Evolutionary conservation across 495 filamentous ascomycete species (phyloP), one percentile per base, ranked within the genome.

Genomic region (Oidiodendron maius): DNA sequence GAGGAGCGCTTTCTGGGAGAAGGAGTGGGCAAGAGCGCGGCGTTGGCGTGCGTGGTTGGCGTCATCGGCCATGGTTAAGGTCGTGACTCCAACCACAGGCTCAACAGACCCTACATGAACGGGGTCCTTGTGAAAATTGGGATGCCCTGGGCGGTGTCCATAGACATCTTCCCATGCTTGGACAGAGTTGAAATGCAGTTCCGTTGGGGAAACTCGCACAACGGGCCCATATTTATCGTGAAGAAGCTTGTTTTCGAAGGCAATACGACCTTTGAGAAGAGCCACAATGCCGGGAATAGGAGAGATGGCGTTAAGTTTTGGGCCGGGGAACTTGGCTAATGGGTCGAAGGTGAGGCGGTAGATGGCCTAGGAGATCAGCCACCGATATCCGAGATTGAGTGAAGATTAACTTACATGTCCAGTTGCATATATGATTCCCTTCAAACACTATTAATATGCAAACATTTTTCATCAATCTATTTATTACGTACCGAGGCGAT

Each of bases 11-110:
- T 64, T 66, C 20, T 70, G 65, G 3, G 70, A 71, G 51, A 81
- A 79, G 0, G 72, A 72, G 41, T 74, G 69, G n/a, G 71, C 58
- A 3, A 78, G 56, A 1, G 71, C 51, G 15, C 69, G 64, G 4
- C 76, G 64, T 53, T 71, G 64, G 0, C 72, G 66, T 0, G 64
- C 56, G 48, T 81, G 77, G 12, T 64, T 57, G 0, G 52, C 56
- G 13, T 73, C 66, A 30, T 72, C 67, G 9, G 70, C 67, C 38
- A 50, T 56, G 17, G 52, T 48, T 12, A 51, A 20, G 4, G 40
- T 39, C 4, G 38, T 35, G n/a, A 43, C 23, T 8, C 37, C 47
- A 9, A 24, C 38, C 15, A 40, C 15, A 17, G 18, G 18, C 21
- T 47, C 43, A 20, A 48, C 43, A 17, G 35, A 22, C 16, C 35